Evolutionary conservation across 2,329 filamentous ascomycete genomes (phyloP), one percentile per base, ranked within the genome.

Genomic region (Alternaria triticimaculans): DNA sequence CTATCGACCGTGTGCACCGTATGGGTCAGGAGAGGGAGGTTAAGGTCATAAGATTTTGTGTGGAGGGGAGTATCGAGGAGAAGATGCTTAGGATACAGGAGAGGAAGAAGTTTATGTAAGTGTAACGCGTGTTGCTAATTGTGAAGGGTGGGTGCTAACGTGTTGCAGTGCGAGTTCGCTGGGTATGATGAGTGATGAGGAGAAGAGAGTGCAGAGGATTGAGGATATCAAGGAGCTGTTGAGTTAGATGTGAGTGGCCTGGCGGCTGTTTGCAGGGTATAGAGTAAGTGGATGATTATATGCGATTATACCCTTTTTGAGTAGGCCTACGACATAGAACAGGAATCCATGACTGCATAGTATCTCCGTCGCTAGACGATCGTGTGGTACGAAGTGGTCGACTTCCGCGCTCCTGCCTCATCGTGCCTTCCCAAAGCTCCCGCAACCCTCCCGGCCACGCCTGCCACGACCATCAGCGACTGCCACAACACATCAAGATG

Each of bases 1-100:
- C 96, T 9, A 98, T 99, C 75, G 96, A 99, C 82, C 92, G 96
- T 1, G 94, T 99, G 33, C 96, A 99, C 83, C 89, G 96, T 9
- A 97, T 99, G 92, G 96, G 96, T 0, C 96, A 99, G 80, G 89
- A 92, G 54, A 87, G 89, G 15, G 92, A 95, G 73, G 96, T 99
- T 2, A 88, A 89, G 60, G 94, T 99, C 0, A 90, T 90, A 71
- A 85, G 96, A 26, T 98, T 98, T 75, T 91, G 99, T 62, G 92
- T 97, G 1, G 91, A 92, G 80, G 89, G 90, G 50, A 97, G 93
- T 68, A 96, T 99, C 43, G 96, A 99, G 83, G 92, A 96, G 80
- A 89, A 95, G 79, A 99, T 99, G 94, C 80, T 99, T 69, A 89
- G 87, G 80, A 89, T 99, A 33, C 96, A 99, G 79, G 95, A 98